These are phyloP conservation scores for Tilletia indica DNA, from an alignment of 1,284 basidiomycete species.

Conservation along the genomic window DNA sequence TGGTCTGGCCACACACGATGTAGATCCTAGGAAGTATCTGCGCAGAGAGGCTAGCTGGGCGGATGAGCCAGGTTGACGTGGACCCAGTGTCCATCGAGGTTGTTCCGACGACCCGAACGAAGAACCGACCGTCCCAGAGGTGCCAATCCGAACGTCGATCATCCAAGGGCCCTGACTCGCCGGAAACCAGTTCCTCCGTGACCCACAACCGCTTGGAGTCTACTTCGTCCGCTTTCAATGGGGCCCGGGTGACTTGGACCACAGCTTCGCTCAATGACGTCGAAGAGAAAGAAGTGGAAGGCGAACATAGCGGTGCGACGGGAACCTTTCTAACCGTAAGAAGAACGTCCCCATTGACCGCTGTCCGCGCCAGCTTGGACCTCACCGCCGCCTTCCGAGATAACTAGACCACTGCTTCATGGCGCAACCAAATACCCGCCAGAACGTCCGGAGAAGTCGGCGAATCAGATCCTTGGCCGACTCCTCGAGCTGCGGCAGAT, in stretches of 20 bases:
- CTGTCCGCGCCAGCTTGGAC: background rate
- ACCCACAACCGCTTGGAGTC: background rate
- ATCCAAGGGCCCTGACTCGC: no score
- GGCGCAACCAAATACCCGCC: background rate
- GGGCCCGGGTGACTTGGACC: background rate
- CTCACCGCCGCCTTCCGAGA: background rate
- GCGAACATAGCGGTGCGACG: background rate
- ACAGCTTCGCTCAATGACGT: background rate
- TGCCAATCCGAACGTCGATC: background rate
- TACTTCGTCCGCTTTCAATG: background rate
- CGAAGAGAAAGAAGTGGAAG: background rate
- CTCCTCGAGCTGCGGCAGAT: background rate
- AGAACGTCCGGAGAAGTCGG: background rate
- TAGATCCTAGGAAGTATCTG: no score
- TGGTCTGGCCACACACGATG: no score
- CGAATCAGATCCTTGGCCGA: background rate
- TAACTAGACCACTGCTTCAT: background rate
- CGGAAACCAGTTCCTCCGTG: no score
- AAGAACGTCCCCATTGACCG: constrained; percentile 1
- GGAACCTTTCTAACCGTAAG: background rate
- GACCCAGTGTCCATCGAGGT: no score
- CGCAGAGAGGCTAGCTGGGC: no score
- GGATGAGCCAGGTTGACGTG: no score
- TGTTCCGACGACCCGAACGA: no score
- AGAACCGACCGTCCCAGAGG: constrained; percentile 11